Conservation (phyloP, 805 yeast species). For the Cyberlindnera sargentensis region DNA sequence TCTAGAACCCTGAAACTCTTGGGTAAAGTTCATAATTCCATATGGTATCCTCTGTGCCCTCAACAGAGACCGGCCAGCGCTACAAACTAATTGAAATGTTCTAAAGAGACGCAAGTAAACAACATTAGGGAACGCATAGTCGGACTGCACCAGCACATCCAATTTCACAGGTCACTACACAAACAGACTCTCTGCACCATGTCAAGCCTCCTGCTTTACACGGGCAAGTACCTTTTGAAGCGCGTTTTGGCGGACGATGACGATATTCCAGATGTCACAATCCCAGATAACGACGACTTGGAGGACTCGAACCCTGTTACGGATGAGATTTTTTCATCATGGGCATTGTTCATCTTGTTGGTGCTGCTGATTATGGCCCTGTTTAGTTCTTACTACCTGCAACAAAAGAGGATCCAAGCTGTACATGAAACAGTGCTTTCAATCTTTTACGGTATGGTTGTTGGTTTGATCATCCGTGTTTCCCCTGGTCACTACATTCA, state of each 20-base stretch:
- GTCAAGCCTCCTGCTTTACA: slow-evolving; percentile 18
- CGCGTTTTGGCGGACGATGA: slow-evolving; percentile 22
- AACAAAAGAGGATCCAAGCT: slow-evolving; percentile 85
- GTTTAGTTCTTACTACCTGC: slow-evolving; percentile 92
- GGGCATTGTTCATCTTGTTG: slow-evolving; percentile 90
- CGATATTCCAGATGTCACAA: slow-evolving; percentile 29
- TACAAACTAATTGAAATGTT: too few species aligned
- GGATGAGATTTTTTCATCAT: slow-evolving; percentile 92
- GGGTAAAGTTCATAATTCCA: too few species aligned
- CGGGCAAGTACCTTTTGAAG: slow-evolving; percentile 20
- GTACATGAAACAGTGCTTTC: slow-evolving; percentile 97
- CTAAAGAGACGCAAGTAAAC: too few species aligned
- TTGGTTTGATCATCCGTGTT: slow-evolving; percentile 83
- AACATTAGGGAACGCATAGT: too few species aligned
- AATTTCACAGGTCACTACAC: neutral
- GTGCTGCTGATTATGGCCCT: slow-evolving; percentile 78
- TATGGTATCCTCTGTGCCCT: too few species aligned
- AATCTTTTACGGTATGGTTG: slow-evolving; percentile 94
- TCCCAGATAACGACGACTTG: slow-evolving; percentile 43
- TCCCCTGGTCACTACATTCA: slow-evolving; percentile 97
- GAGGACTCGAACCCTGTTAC: slow-evolving; percentile 74
- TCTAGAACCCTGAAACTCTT: too few species aligned
- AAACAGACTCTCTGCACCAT: slow-evolving; percentile 3
- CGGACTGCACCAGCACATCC: too few species aligned
- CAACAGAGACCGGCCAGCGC: too few species aligned